A percentile compares a stretch with the other conserved stretches of the same genome.
phyloP scores from a whole-genome alignment of 1,139 yeast species.

The Tardiomyces blankii region DNA sequence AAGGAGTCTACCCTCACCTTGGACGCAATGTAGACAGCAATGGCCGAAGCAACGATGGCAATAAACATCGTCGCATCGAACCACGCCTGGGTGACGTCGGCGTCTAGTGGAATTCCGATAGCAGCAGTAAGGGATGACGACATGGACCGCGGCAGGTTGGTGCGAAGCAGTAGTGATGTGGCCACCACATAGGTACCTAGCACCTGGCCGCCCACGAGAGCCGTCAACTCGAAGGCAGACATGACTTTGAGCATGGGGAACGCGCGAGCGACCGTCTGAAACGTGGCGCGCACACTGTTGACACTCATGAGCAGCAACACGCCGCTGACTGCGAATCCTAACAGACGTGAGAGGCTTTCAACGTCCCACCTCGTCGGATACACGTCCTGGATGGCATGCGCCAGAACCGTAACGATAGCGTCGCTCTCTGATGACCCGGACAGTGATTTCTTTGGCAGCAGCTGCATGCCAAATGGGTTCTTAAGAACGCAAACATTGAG shows the following conservation, averaged over 20 bases:
- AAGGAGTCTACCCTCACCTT: conserved; percentile 6
- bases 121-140: conserved; percentile 44
- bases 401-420: neutral
- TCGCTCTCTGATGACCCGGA: neutral
- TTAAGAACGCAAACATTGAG: conserved; percentile 29
- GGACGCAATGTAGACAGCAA: conserved; percentile 4
- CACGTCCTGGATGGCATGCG: neutral
- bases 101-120: conserved; percentile 38
- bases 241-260: conserved; percentile 16
- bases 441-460: neutral
- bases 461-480: neutral
- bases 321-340: conserved; percentile 55
- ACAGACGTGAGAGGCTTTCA: conserved; percentile 23
- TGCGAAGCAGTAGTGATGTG: conserved; percentile 64
- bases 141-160: conserved; percentile 55
- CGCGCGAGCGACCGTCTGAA: conserved; percentile 19
- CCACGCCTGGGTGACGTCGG: conserved; percentile 62
- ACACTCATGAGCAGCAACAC: conserved; percentile 57
- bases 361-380: neutral
- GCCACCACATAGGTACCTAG: conserved; percentile 73
- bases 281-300: conserved; percentile 22
- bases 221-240: conserved; percentile 6
- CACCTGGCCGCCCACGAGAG: conserved; percentile 53
- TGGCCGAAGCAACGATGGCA: neutral
- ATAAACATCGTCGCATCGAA: neutral